Evolutionary conservation across 2,329 filamentous ascomycete genomes (phyloP).

Genomic region (Fusarium pseudograminearum): DNA sequence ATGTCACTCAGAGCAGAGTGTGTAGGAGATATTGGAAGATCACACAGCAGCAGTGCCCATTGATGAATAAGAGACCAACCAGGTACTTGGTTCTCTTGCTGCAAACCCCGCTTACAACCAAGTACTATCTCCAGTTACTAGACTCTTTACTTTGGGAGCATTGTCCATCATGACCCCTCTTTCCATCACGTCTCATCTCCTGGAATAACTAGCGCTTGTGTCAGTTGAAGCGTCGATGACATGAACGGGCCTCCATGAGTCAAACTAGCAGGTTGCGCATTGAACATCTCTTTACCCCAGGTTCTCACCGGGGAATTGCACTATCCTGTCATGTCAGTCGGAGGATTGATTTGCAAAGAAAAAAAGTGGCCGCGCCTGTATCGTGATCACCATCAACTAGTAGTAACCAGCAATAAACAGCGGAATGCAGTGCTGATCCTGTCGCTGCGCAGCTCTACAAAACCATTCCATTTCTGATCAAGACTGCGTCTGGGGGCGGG

Average conservation of each 20-base stretch:
- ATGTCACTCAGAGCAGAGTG: slow-evolving; percentile 14
- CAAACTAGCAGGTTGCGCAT: slow-evolving; percentile 33
- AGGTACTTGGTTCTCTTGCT: slow-evolving; percentile 23
- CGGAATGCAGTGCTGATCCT: slow-evolving; percentile 39
- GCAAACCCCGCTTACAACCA: background rate
- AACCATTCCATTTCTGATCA: slow-evolving; percentile 41
- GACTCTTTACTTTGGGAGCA: background rate
- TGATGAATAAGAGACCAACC: slow-evolving; percentile 14
- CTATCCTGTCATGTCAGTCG: slow-evolving; percentile 8
- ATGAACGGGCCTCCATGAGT: slow-evolving; percentile 13
- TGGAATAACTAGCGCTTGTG: slow-evolving; percentile 28
- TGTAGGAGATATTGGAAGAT: slow-evolving; percentile 1
- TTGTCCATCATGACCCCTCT: slow-evolving; percentile 20
- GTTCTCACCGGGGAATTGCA: slow-evolving; percentile 30
- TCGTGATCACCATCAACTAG: slow-evolving; percentile 31
- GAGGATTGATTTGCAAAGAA: slow-evolving; percentile 3
- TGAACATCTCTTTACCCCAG: slow-evolving; percentile 29
- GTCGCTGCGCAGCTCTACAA: slow-evolving; percentile 14
- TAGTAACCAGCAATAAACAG: background rate
- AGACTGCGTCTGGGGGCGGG: slow-evolving; percentile 41
- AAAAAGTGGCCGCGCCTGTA: slow-evolving; percentile 29
- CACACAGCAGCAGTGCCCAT: slow-evolving; percentile 9
- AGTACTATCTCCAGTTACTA: background rate
- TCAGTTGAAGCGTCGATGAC: slow-evolving; percentile 34
- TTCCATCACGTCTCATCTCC: slow-evolving; percentile 21